Base-by-base conservation (phyloP, 2,329 filamentous ascomycete genomes). In the Chrysosporium keratinophilum region DNA sequence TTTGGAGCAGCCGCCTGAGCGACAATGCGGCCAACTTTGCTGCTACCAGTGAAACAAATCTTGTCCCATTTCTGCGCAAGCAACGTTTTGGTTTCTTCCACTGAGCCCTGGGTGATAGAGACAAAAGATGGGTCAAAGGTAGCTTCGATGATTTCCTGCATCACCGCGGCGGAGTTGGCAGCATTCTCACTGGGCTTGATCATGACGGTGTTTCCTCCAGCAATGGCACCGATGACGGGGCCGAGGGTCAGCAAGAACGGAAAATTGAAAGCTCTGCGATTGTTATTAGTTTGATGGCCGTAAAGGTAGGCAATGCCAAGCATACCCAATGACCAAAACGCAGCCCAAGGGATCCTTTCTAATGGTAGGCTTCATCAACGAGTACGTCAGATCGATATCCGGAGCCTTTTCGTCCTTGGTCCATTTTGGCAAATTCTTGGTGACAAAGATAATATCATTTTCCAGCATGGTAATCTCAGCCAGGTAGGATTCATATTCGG, bases 21-120 rank as follows among this genome's bases (percentile, higher is more conserved):
- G 51, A 97, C 83, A 64, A 97, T 90, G 65, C 84, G 88, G 64
- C 87, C 93, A 15, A 96, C 88, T 28, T 67, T 74, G 50, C 79
- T 78, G 63, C 82, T 84, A 52, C 93, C 93, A 0, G 93, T 98
- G 74, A 95, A 98, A 76, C 93, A 90, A 64, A 98, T 94, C 79
- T 96, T 97, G 74, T 94, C 90, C 85, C 90, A 98, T 69, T 91
- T 91, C 74, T 89, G 81, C 55, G 91, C 82, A 34, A 98, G 78
- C 43, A 97, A 74, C 11, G 82, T 83, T 44, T 86, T 88, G 3
- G 86, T 89, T 75, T 95, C 88, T 3, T 84, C 77, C 17, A 95
- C 72, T 28, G 76, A 83, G 56, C 93, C 93, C 67, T 96, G 93
- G 60, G 96, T 76, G 55, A 88, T 80, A 35, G 76, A 74, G 71